Evolutionary conservation across 208 protist genomes (phyloP).

Genomic region (Wallacemonas rigidus): DNA sequence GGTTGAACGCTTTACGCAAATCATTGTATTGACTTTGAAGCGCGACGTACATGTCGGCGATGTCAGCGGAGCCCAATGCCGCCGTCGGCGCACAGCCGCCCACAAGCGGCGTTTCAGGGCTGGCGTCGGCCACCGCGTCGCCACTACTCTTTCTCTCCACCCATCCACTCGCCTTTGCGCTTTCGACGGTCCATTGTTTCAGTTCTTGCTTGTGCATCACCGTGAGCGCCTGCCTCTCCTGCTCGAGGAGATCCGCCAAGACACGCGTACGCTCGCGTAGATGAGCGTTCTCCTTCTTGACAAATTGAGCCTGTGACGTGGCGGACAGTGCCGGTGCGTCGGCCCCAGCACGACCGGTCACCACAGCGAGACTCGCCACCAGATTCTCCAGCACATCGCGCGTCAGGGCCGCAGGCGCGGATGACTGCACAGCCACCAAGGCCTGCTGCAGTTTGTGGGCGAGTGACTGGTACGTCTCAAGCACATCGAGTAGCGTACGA

Average conservation of each 20-base stretch:
- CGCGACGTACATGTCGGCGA: slow-evolving; percentile 10
- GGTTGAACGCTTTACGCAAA: slow-evolving; percentile 23
- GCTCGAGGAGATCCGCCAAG: slow-evolving; percentile 57
- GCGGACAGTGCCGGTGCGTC: background rate
- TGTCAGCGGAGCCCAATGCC: background rate
- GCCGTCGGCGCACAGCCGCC: background rate
- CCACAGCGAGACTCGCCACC: background rate
- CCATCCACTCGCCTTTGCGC: too few species aligned
- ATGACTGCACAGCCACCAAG: background rate
- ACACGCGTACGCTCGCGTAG: slow-evolving; percentile 58
- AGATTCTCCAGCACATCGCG: background rate
- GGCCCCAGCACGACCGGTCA: background rate
- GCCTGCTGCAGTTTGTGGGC: background rate
- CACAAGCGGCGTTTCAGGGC: background rate
- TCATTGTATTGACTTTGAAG: slow-evolving; percentile 27
- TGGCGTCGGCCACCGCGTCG: too few species aligned
- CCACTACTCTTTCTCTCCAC: too few species aligned
- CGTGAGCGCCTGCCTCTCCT: slow-evolving; percentile 40
- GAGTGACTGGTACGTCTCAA: slow-evolving; percentile 6
- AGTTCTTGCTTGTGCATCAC: slow-evolving; percentile 15
- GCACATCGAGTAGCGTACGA: background rate
- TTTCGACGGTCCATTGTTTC: background rate
- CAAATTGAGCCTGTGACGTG: background rate
- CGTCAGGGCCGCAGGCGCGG: background rate
- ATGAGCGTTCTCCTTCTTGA: slow-evolving; percentile 40